phyloP scores from a whole-genome alignment of 1,284 basidiomycete genomes.

The Veloboletus limbatus region DNA sequence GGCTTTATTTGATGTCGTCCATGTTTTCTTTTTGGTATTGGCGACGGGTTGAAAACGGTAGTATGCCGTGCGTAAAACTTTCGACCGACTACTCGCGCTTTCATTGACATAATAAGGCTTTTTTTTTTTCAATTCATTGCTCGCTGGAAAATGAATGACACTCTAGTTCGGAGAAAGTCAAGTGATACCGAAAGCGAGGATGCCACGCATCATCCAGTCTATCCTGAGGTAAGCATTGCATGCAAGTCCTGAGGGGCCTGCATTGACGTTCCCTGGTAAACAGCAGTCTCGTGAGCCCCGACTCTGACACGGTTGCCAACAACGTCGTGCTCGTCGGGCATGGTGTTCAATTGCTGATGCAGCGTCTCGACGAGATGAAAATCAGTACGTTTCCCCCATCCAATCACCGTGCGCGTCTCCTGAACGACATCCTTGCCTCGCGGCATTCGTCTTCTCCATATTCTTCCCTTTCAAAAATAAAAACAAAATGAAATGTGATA shows the following conservation, averaged over 20 bases:
- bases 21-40: background rate
- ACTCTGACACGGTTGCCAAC: constrained; percentile 71
- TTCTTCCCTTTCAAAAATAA: no score
- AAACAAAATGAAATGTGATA: no score
- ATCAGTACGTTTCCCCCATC: constrained; percentile 55
- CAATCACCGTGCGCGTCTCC: constrained; percentile 12
- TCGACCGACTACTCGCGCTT: background rate
- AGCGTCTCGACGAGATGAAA: constrained; percentile 68
- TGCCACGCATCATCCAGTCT: constrained; percentile 72
- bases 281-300: constrained; percentile 74
- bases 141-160: background rate
- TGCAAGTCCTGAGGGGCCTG: no score
- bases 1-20: constrained; percentile 12
- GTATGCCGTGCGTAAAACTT: constrained; percentile 57
- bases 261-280: no score
- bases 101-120: constrained; percentile 16
- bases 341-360: constrained; percentile 53
- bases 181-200: constrained; percentile 61
- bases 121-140: no score
- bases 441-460: no score
- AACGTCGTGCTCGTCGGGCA: constrained; percentile 75
- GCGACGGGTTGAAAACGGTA: constrained; percentile 26
- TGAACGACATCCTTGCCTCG: background rate
- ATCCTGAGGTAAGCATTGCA: constrained; percentile 56
- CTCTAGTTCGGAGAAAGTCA: constrained; percentile 76